Base-by-base conservation (phyloP, 345 rosid species). In the Lepidium aucheri region DNA sequence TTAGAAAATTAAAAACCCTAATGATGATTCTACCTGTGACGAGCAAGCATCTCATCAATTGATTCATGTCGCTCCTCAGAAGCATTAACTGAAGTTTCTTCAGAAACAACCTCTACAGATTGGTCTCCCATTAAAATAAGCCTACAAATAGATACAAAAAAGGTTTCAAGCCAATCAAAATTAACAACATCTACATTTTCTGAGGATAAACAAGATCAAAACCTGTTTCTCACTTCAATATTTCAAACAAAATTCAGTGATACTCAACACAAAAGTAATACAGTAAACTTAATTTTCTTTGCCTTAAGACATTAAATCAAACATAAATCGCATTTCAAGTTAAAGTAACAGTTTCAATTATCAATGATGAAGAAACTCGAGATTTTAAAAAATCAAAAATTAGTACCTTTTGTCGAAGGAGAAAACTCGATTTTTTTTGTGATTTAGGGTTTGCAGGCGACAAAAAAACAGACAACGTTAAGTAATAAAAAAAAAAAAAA, bases 51-150 rank as follows among this genome's bases (percentile, higher is more conserved):
- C 61, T 68, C 74, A 33, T 74, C 78, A 17, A 69, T 15, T n/a
- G 70, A 55, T 62, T 68, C 74, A 49, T 22, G 63, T 46, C 43
- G 49, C 68, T 60, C 50, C 50, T 42, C 57, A 53, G 75, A 68
- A 57, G 74, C 79, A 55, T 55, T 45, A 9, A 50, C 71, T 17
- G 61, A 38, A 18, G 47, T 32, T n/a, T 36, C 67, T 14, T 71
- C 84, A 11, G 80, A 40, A 55, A 47, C 62, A 15, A 43, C 46
- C 34, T 49, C 73, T 13, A 11, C 61, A 8, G 62, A 22, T 57
- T 64, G 33, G 18, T 75, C 84, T 26, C 80, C 72, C 90, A 86
- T 84, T 22, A 34, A 17, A 24, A 2, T 15, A 35, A 59, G 40
- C 57, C 69, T 76, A 39, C 20, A 41, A 12, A 56, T 12, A 38